Base-by-base conservation (phyloP, 208 protist genomes). In the Acanthamoeba quina region DNA sequence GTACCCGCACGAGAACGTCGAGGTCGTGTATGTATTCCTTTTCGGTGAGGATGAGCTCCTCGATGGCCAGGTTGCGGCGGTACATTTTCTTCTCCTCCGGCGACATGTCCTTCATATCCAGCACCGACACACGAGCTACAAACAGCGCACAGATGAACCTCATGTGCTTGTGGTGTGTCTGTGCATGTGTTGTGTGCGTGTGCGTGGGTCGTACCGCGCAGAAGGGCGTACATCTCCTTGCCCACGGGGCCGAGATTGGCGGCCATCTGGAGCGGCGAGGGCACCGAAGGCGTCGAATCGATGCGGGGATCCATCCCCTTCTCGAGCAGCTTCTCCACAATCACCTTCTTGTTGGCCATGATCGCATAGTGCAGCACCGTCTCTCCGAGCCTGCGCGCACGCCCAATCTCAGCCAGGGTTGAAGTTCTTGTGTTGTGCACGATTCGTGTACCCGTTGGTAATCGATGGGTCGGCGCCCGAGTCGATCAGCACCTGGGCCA, bases 11-110 rank as follows among this genome's bases (percentile, higher is more conserved):
- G 21, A 93, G 88, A 7, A 93, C 29, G 21, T 78, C 62, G 41
- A 93, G 88, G 17, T 93, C 88, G n/a, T 93, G 47, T 29, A 93
- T 93, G 66, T 93, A 93, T 31, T 93, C 88, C 44, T 93, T 78
- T 37, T 93, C 88, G 29, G 88, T 93, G 64, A 93, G n/a, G 26
- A 93, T 44, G n/a, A 93, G 66, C 68, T 93, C 88, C 31, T 93
- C 88, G 88, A 93, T 93, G 31, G 66, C 21, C 88, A 93, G 47
- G 19, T 80, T 93, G 24, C 68, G 24, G 13, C 88, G 88, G n/a
- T 93, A 78, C 24, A 29, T n/a, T 26, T 60, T 74, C 66, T 93
- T 72, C 88, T 93, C 64, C 49, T 93, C 66, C 0, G 58, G 64
- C 47, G 64, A 60, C 88, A 93, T 93, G 52, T 93, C 58, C 31